Evolutionary conservation across 495 filamentous ascomycete species (phyloP).

Genomic region (Glutinoglossum americanum): DNA sequence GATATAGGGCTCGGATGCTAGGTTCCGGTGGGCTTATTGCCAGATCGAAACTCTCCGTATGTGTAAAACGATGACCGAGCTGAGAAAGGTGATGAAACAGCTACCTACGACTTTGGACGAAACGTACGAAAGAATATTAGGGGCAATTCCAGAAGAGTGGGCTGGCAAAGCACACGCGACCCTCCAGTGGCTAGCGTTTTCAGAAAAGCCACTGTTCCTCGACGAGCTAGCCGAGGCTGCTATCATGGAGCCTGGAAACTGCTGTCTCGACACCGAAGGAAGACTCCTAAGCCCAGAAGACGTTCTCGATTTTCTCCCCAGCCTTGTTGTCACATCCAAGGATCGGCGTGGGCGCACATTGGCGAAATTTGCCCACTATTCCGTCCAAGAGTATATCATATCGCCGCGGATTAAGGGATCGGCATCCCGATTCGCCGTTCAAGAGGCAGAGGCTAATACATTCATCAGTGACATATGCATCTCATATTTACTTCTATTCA

Average conservation of each 20-base stretch:
- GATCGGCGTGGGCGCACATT: too few species aligned
- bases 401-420: too few species aligned
- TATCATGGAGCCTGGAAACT: conserved; percentile 1
- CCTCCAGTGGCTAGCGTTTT: conserved; percentile 10
- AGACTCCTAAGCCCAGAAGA: conserved; percentile 1
- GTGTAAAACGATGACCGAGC: not conserved
- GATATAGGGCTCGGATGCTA: not conserved
- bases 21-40: conserved; percentile 12
- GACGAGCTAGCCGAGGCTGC: conserved; percentile 8
- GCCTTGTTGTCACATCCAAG: conserved; percentile 5
- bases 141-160: conserved; percentile 2
- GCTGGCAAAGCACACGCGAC: conserved; percentile 7
- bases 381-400: conserved; percentile 1
- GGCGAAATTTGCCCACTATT: too few species aligned
- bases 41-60: conserved; percentile 9
- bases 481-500: too few species aligned
- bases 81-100: conserved; percentile 5
- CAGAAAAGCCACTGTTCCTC: conserved; percentile 4
- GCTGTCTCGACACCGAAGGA: conserved; percentile 3
- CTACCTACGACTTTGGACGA: conserved; percentile 11
- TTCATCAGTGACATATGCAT: too few species aligned
- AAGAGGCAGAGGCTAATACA: too few species aligned
- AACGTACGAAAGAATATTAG: conserved; percentile 12
- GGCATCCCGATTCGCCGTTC: too few species aligned
- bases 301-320: conserved; percentile 6